phyloP scores from a whole-genome alignment of 306 rosid genomes.

The Glycine tomentella region DNA sequence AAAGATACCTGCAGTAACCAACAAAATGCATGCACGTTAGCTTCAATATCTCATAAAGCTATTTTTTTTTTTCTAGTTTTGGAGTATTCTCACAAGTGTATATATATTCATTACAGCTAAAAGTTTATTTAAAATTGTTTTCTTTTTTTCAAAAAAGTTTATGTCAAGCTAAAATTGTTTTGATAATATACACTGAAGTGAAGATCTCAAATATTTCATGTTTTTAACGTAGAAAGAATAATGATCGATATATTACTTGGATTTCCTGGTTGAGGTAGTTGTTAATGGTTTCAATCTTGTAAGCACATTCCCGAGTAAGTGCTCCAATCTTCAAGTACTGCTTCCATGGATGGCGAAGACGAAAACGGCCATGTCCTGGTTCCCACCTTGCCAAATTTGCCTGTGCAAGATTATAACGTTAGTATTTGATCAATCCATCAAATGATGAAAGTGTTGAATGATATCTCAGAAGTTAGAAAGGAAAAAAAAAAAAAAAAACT shows the following conservation, averaged over 20 bases:
- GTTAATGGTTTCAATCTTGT: constrained; percentile 77
- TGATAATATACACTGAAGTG: not conserved
- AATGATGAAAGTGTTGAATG: constrained; percentile 12
- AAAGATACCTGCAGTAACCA: constrained; percentile 51
- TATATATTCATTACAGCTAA: not conserved
- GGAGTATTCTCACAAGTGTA: not conserved
- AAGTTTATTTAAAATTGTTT: not conserved
- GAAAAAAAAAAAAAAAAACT: not conserved
- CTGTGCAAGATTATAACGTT: constrained; percentile 48
- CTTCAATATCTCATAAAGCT: not conserved
- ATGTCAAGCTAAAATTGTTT: not conserved
- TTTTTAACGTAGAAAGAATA: not conserved
- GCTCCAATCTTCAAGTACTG: constrained; percentile 84
- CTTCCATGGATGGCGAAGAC: constrained; percentile 85
- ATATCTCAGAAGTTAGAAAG: constrained; percentile 3
- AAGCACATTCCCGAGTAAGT: constrained; percentile 76
- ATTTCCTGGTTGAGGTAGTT: constrained; percentile 55
- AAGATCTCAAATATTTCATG: not conserved
- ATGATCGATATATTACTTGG: constrained; percentile 53
- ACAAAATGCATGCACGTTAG: not conserved
- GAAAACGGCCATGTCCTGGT: constrained; percentile 85
- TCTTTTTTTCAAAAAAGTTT: not conserved
- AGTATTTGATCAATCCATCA: not conserved
- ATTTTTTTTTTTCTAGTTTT: not conserved
- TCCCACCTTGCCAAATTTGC: constrained; percentile 96